Conservation (phyloP, 2,329 filamentous ascomycete species). For the Paraconiothyrium brasiliense region DNA sequence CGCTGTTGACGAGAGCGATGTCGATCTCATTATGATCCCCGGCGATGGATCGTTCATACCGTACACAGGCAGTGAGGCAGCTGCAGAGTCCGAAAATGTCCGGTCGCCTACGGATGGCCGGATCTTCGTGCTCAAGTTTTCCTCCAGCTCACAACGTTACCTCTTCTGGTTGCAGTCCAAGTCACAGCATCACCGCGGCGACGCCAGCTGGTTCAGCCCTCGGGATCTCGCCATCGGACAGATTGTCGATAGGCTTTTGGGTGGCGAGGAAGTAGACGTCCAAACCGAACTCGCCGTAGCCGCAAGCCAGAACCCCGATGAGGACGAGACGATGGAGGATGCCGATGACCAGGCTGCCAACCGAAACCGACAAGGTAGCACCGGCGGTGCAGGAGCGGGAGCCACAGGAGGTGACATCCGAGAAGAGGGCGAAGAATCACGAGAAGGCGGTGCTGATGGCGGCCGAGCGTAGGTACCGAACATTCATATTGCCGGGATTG, state of each 20-base stretch:
- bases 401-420: constrained; percentile 92
- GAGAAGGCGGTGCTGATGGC: constrained; percentile 94
- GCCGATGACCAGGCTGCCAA: constrained; percentile 57
- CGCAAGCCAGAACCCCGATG: constrained; percentile 66
- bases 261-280: constrained; percentile 89
- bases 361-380: constrained; percentile 52
- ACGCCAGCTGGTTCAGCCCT: constrained; percentile 81
- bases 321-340: constrained; percentile 72
- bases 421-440: constrained; percentile 85
- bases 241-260: constrained; percentile 83
- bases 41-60: constrained; percentile 87
- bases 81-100: constrained; percentile 64
- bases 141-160: constrained; percentile 87
- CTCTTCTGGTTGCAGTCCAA: constrained; percentile 98
- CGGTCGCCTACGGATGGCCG: constrained; percentile 80
- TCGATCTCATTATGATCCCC: constrained; percentile 95
- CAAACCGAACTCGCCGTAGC: constrained; percentile 70
- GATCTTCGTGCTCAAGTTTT: constrained; percentile 93
- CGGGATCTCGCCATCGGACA: constrained; percentile 88
- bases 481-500: constrained; percentile 34
- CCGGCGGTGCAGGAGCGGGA: constrained; percentile 83
- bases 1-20: constrained; percentile 75
- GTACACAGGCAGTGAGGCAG: constrained; percentile 67
- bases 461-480: constrained; percentile 95
- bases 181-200: constrained; percentile 74